A percentile compares a stretch with the other conserved stretches of the same genome.
These are phyloP conservation scores for Dactylellina drechsleri DNA, from an alignment of 2,329 filamentous ascomycete genomes.

Conservation along the genomic window DNA sequence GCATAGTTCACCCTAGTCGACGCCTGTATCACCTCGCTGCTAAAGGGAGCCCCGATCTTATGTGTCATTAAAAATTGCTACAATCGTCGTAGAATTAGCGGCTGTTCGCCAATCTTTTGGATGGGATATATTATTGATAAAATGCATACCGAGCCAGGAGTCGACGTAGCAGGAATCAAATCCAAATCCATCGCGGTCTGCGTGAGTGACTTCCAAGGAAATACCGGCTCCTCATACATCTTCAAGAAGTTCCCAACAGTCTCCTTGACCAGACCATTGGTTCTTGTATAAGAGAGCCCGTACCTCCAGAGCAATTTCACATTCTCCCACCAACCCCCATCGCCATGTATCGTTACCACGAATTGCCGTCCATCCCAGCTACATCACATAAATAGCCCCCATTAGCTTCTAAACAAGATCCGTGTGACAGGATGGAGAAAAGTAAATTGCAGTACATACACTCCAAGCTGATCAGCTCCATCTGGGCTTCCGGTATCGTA, in stretches of 20 bases:
- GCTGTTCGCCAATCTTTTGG: too few species aligned
- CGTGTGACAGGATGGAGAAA: neutral
- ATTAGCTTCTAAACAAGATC: conserved; percentile 8
- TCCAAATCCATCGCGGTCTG: conserved; percentile 74
- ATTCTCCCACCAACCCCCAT: conserved; percentile 79
- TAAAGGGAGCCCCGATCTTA: conserved; percentile 74
- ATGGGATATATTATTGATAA: too few species aligned
- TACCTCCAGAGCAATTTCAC: conserved; percentile 86
- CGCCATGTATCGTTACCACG: conserved; percentile 72
- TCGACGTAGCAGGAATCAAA: conserved; percentile 72
- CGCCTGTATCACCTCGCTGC: conserved; percentile 85
- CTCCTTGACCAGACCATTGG: conserved; percentile 75
- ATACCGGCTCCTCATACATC: conserved; percentile 82
- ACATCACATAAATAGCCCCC: conserved; percentile 68
- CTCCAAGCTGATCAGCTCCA: conserved; percentile 55
- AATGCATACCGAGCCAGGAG: conserved; percentile 69
- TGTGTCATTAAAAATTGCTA: conserved; percentile 75
- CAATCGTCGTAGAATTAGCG: conserved; percentile 50
- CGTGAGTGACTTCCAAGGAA: conserved; percentile 83
- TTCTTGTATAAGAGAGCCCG: conserved; percentile 78
- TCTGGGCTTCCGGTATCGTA: conserved; percentile 64
- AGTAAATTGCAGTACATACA: conserved; percentile 52
- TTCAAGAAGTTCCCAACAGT: conserved; percentile 78
- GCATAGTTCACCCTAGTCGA: conserved; percentile 94
- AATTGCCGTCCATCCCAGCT: conserved; percentile 86